These are phyloP conservation scores for Macaranga tanarius DNA, from an alignment of 441 rosid genomes.

Conservation along the genomic window DNA sequence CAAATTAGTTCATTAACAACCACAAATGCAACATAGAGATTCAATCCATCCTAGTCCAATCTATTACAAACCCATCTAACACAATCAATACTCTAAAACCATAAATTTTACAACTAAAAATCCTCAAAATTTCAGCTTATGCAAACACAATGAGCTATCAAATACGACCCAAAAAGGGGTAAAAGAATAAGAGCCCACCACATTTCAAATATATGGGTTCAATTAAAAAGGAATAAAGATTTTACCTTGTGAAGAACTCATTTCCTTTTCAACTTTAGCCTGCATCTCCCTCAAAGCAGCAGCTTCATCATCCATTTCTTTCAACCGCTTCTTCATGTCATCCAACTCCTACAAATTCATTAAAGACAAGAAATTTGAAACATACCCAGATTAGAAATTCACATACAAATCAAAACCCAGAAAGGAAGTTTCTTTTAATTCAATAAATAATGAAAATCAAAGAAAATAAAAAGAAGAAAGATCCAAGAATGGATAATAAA, in stretches of 20 bases:
- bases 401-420: not conserved
- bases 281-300: constrained; percentile 62
- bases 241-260: constrained; percentile 48
- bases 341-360: constrained; percentile 44
- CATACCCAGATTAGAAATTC: constrained; percentile 16
- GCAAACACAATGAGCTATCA: not conserved
- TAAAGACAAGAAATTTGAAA: not conserved
- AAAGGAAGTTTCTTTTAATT: not conserved
- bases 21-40: not conserved
- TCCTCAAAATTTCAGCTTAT: not conserved
- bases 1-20: not conserved
- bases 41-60: not conserved
- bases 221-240: not conserved
- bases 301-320: constrained; percentile 67
- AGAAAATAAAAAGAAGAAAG: not conserved
- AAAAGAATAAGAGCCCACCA: not conserved
- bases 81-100: not conserved
- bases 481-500: not conserved
- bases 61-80: not conserved
- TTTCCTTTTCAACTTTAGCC: constrained; percentile 54
- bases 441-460: not conserved
- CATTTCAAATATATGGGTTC: not conserved
- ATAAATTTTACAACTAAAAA: not conserved
- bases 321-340: constrained; percentile 52
- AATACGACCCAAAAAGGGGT: not conserved